Base-by-base conservation (phyloP, 2,329 filamentous ascomycete species). In the Simplicillium aogashimaense region DNA sequence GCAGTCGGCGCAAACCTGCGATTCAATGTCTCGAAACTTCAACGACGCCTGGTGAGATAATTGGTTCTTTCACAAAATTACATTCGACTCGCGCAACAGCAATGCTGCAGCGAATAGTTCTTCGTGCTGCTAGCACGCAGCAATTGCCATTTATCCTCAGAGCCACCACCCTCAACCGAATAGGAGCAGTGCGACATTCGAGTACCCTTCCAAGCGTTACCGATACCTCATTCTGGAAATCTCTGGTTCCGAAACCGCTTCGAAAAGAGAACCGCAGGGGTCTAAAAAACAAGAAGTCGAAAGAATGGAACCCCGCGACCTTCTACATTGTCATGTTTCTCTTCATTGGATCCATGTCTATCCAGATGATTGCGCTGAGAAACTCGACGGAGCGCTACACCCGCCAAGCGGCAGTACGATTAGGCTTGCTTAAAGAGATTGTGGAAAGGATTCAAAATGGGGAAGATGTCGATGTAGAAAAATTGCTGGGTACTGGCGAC, bases 311-410 rank as follows among this genome's bases (percentile, higher is more conserved):
- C 50, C 84, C 86, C 3, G 83, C 83, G 15, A 88, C 81, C 0
- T 90, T 87, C 54, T 92, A 81, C 59, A 86, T 90, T 50, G 68
- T 81, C 51, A 86, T 90, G 47, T 88, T 88, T 53, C 68, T 88
- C 32, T 72, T 97, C 47, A 90, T 97, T 47, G 94, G 94, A 4
- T 95, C 87, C 45, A 94, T 95, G 71, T 86, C 90, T 12, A 95
- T 98, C 51, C 86, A 95, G 53, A 85, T 92, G 72, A 82, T 98
- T 54, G 72, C 80, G 29, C 59, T 97, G 52, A 83, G 81, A 52
- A 85, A 84, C 50, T 81, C 89, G 38, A 83, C 81, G 54, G 70
- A 73, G 28, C 77, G 80, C 9, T 89, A 84, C 51, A 77, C 72
- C 54, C 78, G 89, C 38, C 78, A 80, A 49, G 81, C 88, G 5